A percentile compares a stretch with the other conserved stretches of the same genome.
Evolutionary conservation across 768 basidiomycete genomes (phyloP).

Genomic region (Candolleomyces efflorescens): DNA sequence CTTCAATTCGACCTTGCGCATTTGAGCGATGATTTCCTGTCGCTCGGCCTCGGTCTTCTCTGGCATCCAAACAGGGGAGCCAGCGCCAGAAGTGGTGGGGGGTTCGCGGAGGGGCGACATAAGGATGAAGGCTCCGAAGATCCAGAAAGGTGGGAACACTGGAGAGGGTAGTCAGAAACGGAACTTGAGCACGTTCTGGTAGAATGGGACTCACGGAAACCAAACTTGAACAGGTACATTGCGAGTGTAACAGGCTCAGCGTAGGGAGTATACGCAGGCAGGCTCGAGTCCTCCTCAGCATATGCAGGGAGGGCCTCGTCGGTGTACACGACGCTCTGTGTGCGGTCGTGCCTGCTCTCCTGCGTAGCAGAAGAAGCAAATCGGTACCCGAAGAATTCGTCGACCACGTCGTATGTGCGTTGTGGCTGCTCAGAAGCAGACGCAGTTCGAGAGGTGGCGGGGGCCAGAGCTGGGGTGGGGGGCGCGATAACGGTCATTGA

Average conservation of each 20-base stretch:
- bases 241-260: slow-evolving; percentile 53
- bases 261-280: slow-evolving; percentile 33
- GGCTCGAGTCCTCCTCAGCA: slow-evolving; percentile 32
- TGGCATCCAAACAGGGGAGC: slow-evolving; percentile 44
- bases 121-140: slow-evolving; percentile 53
- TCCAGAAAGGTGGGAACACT: slow-evolving; percentile 66
- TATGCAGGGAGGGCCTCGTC: slow-evolving; percentile 37
- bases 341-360: slow-evolving; percentile 38
- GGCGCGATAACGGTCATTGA: not conserved
- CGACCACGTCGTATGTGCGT: slow-evolving; percentile 2
- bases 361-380: slow-evolving; percentile 28
- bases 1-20: slow-evolving; percentile 47
- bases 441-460: not conserved
- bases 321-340: slow-evolving; percentile 22
- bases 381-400: slow-evolving; percentile 30
- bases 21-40: slow-evolving; percentile 38
- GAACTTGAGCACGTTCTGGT: not conserved
- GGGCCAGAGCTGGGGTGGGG: not conserved
- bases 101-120: slow-evolving; percentile 48
- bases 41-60: slow-evolving; percentile 53
- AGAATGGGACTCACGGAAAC: slow-evolving; percentile 44
- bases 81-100: slow-evolving; percentile 15
- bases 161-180: slow-evolving; percentile 1
- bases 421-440: not conserved
- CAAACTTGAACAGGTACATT: slow-evolving; percentile 59